Conservation (phyloP, 257 asterid genomes). For the Nicotiana noctiflora region DNA sequence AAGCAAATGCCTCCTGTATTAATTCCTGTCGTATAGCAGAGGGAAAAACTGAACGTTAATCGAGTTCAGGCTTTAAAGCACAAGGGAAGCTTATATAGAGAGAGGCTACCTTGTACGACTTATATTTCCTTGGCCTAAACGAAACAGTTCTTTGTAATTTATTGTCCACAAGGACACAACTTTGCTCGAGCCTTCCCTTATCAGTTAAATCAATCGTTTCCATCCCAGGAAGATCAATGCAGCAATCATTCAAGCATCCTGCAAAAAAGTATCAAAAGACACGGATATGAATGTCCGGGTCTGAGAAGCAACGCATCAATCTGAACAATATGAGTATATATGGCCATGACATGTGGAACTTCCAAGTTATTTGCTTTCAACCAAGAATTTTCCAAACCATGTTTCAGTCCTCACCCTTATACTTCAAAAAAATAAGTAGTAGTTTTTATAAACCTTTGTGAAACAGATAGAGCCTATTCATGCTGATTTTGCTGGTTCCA, state of each 20-base stretch:
- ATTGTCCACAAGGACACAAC: slow-evolving; percentile 15
- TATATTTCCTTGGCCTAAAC: slow-evolving; percentile 37
- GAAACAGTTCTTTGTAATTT: slow-evolving; percentile 21
- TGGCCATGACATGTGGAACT: neutral
- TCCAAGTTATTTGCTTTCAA: neutral
- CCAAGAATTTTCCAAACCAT: neutral
- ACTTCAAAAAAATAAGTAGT: neutral
- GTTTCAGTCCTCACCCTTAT: neutral
- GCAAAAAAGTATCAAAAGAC: slow-evolving; percentile 6
- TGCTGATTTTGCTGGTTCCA: neutral
- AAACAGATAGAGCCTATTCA: neutral
- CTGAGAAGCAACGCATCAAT: neutral
- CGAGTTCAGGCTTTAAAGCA: neutral
- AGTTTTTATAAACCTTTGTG: neutral
- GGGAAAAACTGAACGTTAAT: neutral
- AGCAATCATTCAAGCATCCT: slow-evolving; percentile 21
- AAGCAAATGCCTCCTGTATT: slow-evolving; percentile 50
- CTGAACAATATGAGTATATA: neutral
- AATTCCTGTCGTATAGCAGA: slow-evolving; percentile 33
- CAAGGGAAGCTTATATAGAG: neutral
- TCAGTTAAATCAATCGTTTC: slow-evolving; percentile 56
- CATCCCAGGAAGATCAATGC: slow-evolving; percentile 30
- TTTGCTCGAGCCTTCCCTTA: slow-evolving; percentile 24
- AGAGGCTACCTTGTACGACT: slow-evolving; percentile 56
- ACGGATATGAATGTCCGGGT: neutral